Evolutionary conservation across 352 stramenopile genomes (phyloP), one percentile per base, ranked within the genome.

Genomic region (Globisporangium abappressorium): DNA sequence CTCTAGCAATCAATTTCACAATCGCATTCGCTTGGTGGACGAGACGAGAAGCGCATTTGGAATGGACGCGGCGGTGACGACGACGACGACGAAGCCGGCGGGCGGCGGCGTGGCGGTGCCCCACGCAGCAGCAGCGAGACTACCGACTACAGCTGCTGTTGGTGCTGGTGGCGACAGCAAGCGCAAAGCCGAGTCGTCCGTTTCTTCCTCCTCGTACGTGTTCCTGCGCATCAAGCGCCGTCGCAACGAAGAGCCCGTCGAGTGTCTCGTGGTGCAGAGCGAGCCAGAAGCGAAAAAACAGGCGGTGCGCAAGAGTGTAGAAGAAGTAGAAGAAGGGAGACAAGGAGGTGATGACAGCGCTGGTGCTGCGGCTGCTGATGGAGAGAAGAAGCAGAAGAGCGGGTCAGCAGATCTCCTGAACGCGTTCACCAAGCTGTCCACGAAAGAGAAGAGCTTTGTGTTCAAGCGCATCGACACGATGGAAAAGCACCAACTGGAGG

Each of bases 381-480:
- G 12, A 14, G 33, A 49, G 5, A 47, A 26, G 15, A 51, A 20
- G 30, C 53, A 57, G 34, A 18, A 53, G 46, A 46, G 36, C 5
- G 56, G 43, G 53, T 62, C 69, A 7, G 68, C 63, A 15, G 72
- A 84, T 7, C 72, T 92, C 28, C 64, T 93, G 2, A 71, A 77
- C 24, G 80, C 82, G 20, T 90, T 90, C 68, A 81, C 76, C 5
- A 82, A 85, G 62, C 75, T 93, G 15, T 91, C 80, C 26, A 92
- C 82, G 36, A 80, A 67, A 54, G 85, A 91, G 34, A 84, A 87
- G 55, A 72, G 77, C 28, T 92, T 94, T 63, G 79, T 95, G 24
- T 93, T 95, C 57, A 93, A 81, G 62, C 87, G 87, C 65, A 93
- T 95, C 26, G 85, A 95, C 64, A 95, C 87, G 12, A 80, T 95